phyloP scores from a whole-genome alignment of 2,329 filamentous ascomycete genomes.

The Biscogniauxia mediterranea region DNA sequence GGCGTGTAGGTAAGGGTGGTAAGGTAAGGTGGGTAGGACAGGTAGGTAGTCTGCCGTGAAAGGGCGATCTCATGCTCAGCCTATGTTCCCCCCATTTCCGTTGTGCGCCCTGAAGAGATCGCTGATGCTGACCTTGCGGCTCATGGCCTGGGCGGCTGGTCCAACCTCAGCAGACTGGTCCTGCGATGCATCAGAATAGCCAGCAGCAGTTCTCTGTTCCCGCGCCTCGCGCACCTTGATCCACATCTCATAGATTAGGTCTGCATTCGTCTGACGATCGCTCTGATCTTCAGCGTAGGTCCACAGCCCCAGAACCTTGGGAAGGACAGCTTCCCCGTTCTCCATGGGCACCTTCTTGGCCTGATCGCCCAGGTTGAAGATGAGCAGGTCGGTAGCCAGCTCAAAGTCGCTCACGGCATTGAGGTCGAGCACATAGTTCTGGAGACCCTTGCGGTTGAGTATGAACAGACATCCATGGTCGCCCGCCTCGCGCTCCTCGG shows the following conservation, averaged over 20 bases:
- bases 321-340: slow-evolving; percentile 19
- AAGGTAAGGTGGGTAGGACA: no score
- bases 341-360: slow-evolving; percentile 21
- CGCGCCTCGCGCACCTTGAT: slow-evolving; percentile 21
- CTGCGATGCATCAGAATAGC: slow-evolving; percentile 3
- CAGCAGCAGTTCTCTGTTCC: slow-evolving; percentile 11
- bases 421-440: slow-evolving; percentile 70
- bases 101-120: slow-evolving; percentile 39
- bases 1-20: no score
- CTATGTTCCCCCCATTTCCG: background rate
- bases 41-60: no score
- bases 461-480: slow-evolving; percentile 62
- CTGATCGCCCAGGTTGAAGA: slow-evolving; percentile 42
- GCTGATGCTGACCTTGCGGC: slow-evolving; percentile 42
- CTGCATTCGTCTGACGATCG: slow-evolving; percentile 24
- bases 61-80: no score
- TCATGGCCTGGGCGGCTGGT: slow-evolving; percentile 19
- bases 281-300: slow-evolving; percentile 27
- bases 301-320: slow-evolving; percentile 27
- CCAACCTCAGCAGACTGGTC: slow-evolving; percentile 6
- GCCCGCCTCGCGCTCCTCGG: slow-evolving; percentile 34
- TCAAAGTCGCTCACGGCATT: slow-evolving; percentile 62
- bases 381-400: slow-evolving; percentile 54
- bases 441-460: slow-evolving; percentile 68
- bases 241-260: slow-evolving; percentile 31